Conservation (phyloP, 2,329 filamentous ascomycete genomes). For the Cordyceps javanica region DNA sequence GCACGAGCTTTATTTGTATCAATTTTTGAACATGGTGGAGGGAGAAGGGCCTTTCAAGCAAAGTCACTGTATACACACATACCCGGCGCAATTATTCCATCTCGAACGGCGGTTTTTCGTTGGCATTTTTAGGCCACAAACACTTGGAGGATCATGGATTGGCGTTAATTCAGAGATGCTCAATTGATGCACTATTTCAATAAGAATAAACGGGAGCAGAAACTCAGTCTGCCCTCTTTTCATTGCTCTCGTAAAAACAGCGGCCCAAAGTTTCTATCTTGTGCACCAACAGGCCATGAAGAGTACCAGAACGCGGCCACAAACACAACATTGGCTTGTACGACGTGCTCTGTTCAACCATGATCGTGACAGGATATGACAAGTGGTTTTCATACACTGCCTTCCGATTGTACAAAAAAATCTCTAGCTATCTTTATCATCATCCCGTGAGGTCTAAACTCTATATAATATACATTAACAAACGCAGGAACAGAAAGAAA, state of each 20-base stretch:
- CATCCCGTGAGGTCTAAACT: background rate
- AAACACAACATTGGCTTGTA: background rate
- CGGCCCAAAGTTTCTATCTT: background rate
- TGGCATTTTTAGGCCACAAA: background rate
- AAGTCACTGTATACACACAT: constrained; percentile 1
- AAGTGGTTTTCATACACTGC: background rate
- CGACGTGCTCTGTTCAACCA: background rate
- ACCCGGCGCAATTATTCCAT: background rate
- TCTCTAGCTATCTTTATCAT: background rate
- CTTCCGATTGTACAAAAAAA: background rate
- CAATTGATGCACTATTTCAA: background rate
- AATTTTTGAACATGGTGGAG: background rate
- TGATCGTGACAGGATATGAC: background rate
- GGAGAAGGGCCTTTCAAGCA: too few relatives aligned
- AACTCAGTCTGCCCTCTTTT: too few relatives aligned
- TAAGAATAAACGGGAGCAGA: background rate
- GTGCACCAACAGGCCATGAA: too few relatives aligned
- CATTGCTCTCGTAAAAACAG: background rate
- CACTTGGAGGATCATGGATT: background rate
- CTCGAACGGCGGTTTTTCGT: background rate
- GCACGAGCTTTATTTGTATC: background rate
- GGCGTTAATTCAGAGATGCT: background rate
- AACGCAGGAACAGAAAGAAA: background rate
- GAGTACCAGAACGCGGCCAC: too few relatives aligned
- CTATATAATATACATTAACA: background rate